Evolutionary conservation across 371 early-diverging fungal genomes (phyloP).

Genomic region (Modicella reniformis): DNA sequence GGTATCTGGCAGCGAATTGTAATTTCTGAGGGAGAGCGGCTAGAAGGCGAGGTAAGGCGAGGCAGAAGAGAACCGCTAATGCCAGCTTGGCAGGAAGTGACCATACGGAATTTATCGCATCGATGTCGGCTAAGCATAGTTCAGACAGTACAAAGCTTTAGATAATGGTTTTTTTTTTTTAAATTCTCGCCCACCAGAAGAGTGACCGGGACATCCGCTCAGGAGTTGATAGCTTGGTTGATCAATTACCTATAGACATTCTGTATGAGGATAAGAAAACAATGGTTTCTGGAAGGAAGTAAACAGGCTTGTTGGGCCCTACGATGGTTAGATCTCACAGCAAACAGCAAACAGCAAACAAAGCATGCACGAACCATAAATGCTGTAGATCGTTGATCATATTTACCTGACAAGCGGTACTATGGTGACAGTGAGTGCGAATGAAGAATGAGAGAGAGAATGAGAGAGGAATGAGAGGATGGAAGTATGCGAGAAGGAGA

Average conservation of each 20-base stretch:
- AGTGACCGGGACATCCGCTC: no score
- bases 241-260: conserved; percentile 7
- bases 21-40: conserved; percentile 24
- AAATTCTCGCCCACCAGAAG: no score
- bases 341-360: background rate
- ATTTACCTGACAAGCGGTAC: background rate
- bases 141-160: background rate
- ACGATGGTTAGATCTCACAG: background rate
- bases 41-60: conserved; percentile 30
- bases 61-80: conserved; percentile 4
- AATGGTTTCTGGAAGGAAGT: background rate
- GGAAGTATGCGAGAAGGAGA: background rate
- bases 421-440: background rate
- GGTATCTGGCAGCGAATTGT: conserved; percentile 35
- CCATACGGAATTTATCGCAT: background rate
- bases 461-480: background rate
- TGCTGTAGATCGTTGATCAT: background rate
- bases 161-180: no score
- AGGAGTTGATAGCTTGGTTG: background rate
- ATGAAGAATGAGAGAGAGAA: background rate
- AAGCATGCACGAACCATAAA: background rate
- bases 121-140: background rate
- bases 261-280: background rate
- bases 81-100: conserved; percentile 12
- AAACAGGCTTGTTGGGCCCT: background rate